These are phyloP conservation scores for Dipteronia sinensis DNA, from an alignment of 345 rosid genomes.

Conservation along the genomic window DNA sequence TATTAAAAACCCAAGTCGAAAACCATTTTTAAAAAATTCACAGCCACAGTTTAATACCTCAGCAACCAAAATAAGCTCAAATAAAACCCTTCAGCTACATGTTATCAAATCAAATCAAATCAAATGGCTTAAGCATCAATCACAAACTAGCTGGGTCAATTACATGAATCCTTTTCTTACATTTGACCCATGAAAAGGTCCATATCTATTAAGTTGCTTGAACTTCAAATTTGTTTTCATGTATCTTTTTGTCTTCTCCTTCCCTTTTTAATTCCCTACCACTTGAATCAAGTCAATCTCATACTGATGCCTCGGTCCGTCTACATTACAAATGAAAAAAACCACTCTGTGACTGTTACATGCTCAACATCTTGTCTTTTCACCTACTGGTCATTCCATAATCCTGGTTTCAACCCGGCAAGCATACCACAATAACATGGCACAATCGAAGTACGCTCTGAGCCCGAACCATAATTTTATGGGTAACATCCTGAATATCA, in stretches of 20 bases:
- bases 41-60: not conserved
- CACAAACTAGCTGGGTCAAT: not conserved
- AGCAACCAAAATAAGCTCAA: not conserved
- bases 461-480: not conserved
- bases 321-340: not conserved
- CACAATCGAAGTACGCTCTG: not conserved
- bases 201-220: not conserved
- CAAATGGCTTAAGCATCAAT: not conserved
- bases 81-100: not conserved
- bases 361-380: not conserved
- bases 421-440: not conserved
- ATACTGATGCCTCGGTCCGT: not conserved
- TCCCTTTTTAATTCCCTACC: not conserved
- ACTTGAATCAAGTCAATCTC: not conserved
- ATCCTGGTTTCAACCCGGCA: not conserved
- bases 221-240: not conserved
- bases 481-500: not conserved
- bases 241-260: not conserved
- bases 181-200: not conserved
- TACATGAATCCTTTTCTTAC: not conserved
- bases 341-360: not conserved
- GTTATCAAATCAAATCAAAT: not conserved
- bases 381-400: not conserved
- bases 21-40: not conserved
- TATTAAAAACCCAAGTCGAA: not conserved